A percentile compares a stretch with the other conserved stretches of the same genome.
Conservation (phyloP, 306 rosid species). For the Vigna angularis region DNA sequence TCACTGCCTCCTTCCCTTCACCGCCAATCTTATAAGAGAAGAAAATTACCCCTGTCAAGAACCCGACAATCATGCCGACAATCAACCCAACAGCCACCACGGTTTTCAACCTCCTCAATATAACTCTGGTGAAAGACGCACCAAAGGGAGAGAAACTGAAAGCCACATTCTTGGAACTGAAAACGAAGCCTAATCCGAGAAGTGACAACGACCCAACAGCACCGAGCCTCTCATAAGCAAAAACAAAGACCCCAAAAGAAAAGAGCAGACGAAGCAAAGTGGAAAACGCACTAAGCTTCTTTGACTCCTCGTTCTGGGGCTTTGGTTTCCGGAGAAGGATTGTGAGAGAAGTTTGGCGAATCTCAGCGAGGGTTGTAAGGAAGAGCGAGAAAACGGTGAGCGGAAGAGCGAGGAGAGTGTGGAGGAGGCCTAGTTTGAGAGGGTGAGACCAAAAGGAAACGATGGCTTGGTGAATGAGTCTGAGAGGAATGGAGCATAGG, state of each 20-base stretch:
- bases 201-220: slow-evolving; percentile 58
- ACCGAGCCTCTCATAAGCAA: slow-evolving; percentile 69
- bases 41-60: slow-evolving; percentile 63
- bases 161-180: slow-evolving; percentile 61
- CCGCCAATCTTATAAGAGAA: slow-evolving; percentile 83
- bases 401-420: slow-evolving; percentile 73
- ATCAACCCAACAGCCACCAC: slow-evolving; percentile 81
- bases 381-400: slow-evolving; percentile 62
- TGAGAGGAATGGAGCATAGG: slow-evolving; percentile 83
- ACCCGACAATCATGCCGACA: slow-evolving; percentile 73
- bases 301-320: slow-evolving; percentile 23
- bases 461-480: slow-evolving; percentile 73
- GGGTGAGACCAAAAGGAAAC: slow-evolving; percentile 83
- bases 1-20: slow-evolving; percentile 84
- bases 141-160: slow-evolving; percentile 59
- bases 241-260: slow-evolving; percentile 68
- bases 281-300: slow-evolving; percentile 57
- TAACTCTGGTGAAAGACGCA: slow-evolving; percentile 62
- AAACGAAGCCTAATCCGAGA: slow-evolving; percentile 59
- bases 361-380: slow-evolving; percentile 64
- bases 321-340: slow-evolving; percentile 58
- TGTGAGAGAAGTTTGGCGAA: slow-evolving; percentile 50
- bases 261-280: slow-evolving; percentile 68
- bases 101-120: slow-evolving; percentile 65
- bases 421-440: slow-evolving; percentile 64